Evolutionary conservation across 441 rosid species (phyloP), one percentile per base, ranked within the genome.

Genomic region (Populus trichocarpa): DNA sequence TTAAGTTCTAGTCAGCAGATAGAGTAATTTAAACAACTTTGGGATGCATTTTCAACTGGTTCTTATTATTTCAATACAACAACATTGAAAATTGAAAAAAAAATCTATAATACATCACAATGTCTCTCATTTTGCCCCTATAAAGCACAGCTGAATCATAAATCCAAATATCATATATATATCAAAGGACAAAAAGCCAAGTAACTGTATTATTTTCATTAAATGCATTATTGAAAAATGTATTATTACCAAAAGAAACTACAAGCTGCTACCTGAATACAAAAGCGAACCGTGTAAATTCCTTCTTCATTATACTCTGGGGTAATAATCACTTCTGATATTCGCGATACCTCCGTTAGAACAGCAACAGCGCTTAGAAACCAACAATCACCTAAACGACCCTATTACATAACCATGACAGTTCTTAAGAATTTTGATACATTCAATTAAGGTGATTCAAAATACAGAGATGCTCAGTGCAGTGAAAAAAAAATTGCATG

Each of bases 371-470:
- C 99, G 79, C 99, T 97, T 85, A 97, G 83, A 85, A 97, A 97
- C 99, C 99, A 97, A 82, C 99, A 97, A 87, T 97, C 98, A 1
- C 99, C 99, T 84, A 97, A 83, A 38, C 94, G 99, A 57, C 99
- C 99, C 99, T 97, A 74, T 86, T 81, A 67, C 36, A 67, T 16
- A 5, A 14, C 8, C 69, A 67, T 6, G n/a, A 28, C 9, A 67
- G 8, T 23, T 74, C n/a, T 64, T 30, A 22, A 75, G 75, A 78
- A 78, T 70, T 69, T 50, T 74, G 71, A 78, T 70, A n/a, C 75
- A 78, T 9, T 32, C 28, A 59, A 68, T 12, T 20, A 80, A 46
- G 20, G 69, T 33, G 30, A 70, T 70, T 70, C 30, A 71, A 66
- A 57, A 79, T 76, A 32, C 25, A 30, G 32, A 30, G 32, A 42